Conservation (phyloP, 768 basidiomycete species). For the Rhizopogon sp. region DNA sequence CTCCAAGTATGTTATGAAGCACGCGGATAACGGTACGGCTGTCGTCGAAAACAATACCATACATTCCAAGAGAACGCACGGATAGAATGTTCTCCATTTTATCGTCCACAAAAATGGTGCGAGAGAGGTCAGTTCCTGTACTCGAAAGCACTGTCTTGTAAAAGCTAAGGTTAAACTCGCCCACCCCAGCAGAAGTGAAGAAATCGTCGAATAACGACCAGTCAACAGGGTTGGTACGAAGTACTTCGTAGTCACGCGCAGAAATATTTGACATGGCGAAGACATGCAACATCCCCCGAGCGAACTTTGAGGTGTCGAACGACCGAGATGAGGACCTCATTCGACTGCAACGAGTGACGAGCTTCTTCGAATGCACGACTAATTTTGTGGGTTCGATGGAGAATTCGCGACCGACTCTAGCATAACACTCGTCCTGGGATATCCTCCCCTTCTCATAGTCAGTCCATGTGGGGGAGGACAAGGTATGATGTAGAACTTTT, state of each 20-base stretch:
- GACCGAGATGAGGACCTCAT: constrained; percentile 40
- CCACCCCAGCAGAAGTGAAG: constrained; percentile 47
- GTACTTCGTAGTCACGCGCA: constrained; percentile 41
- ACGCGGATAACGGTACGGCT: constrained; percentile 35
- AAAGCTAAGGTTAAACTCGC: constrained; percentile 50
- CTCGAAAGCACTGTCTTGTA: constrained; percentile 43
- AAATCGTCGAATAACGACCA: constrained; percentile 46
- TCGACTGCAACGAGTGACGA: constrained; percentile 40
- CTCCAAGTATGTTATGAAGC: constrained; percentile 42
- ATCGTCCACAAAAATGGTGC: constrained; percentile 55
- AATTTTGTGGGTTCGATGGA: constrained; percentile 31
- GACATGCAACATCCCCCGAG: constrained; percentile 31
- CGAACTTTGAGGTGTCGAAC: constrained; percentile 42
- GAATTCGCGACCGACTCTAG: constrained; percentile 35
- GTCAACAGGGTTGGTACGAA: constrained; percentile 40
- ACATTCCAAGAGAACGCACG: constrained; percentile 51
- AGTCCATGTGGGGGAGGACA: constrained; percentile 44
- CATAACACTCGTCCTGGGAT: constrained; percentile 40
- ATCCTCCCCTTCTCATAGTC: constrained; percentile 49
- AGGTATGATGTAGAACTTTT: constrained; percentile 34
- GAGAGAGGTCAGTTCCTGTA: constrained; percentile 39
- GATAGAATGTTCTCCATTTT: constrained; percentile 54
- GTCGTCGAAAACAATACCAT: constrained; percentile 48
- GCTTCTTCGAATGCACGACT: constrained; percentile 41
- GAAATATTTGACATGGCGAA: constrained; percentile 62